phyloP scores from a whole-genome alignment of 441 rosid genomes.

The Flueggea neowawraea region DNA sequence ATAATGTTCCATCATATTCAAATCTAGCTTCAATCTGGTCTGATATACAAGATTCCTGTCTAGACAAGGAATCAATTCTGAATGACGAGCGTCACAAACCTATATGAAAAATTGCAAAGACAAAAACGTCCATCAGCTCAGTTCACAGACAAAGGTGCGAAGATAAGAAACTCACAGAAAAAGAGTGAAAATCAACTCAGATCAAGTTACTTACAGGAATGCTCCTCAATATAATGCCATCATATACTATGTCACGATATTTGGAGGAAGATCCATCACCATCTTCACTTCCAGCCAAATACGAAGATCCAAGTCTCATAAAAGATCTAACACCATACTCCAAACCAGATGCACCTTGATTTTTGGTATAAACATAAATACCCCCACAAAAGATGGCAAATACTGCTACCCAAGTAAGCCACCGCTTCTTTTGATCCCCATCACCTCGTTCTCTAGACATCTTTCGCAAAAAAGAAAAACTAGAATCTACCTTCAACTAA shows the following conservation, averaged over 20 bases:
- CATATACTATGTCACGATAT: constrained; percentile 6
- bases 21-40: constrained; percentile 88
- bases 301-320: not conserved
- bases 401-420: not conserved
- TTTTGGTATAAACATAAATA: not conserved
- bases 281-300: not conserved
- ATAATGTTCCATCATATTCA: constrained; percentile 93
- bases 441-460: constrained; percentile 1
- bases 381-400: not conserved
- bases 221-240: not conserved
- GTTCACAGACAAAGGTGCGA: not conserved
- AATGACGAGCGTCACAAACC: constrained; percentile 93
- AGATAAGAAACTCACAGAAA: not conserved
- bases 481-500: too few species aligned
- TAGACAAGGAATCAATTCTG: constrained; percentile 94
- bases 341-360: not conserved
- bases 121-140: constrained; percentile 5
- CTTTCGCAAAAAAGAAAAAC: not conserved
- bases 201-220: not conserved
- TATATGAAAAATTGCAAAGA: constrained; percentile 22
- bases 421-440: not conserved
- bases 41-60: constrained; percentile 90
- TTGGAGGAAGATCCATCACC: constrained; percentile 10
- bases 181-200: not conserved
- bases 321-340: constrained; percentile 14